Evolutionary conservation across 2,329 filamentous ascomycete species (phyloP).

Genomic region (Talaromyces albobiverticillius): DNA sequence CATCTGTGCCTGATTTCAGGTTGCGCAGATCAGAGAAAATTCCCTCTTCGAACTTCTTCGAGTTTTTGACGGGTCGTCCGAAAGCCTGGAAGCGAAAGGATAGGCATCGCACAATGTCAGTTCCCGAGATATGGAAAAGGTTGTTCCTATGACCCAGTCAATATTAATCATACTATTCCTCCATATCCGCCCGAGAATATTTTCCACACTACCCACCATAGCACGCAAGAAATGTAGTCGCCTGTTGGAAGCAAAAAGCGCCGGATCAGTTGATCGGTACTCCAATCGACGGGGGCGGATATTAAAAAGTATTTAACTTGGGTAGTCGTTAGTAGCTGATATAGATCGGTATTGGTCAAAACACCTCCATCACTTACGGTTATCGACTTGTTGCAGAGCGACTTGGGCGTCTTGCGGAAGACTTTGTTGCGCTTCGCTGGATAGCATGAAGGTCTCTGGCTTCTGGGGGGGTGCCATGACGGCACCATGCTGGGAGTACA

Average conservation of each 20-base stretch:
- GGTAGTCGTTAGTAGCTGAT: constrained; percentile 17
- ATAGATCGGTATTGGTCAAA: not conserved
- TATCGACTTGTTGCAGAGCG: constrained; percentile 96
- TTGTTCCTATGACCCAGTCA: constrained; percentile 67
- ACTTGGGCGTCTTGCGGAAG: constrained; percentile 95
- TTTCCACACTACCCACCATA: constrained; percentile 62
- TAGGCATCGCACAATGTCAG: constrained; percentile 96
- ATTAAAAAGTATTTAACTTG: constrained; percentile 99
- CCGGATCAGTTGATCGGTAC: constrained; percentile 91
- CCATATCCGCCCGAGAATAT: not conserved
- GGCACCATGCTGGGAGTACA: constrained; percentile 77
- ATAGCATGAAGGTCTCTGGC: constrained; percentile 98
- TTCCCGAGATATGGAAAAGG: constrained; percentile 98
- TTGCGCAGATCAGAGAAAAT: constrained; percentile 99
- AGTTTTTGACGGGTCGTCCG: constrained; percentile 96
- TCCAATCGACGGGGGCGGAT: constrained; percentile 97
- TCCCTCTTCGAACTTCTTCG: constrained; percentile 99
- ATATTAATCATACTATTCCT: not conserved
- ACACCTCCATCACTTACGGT: constrained; percentile 61
- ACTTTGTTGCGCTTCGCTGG: constrained; percentile 93
- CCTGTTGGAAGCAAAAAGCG: constrained; percentile 93
- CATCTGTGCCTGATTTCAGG: constrained; percentile 96
- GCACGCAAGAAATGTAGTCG: constrained; percentile 97
- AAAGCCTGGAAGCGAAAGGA: constrained; percentile 99
- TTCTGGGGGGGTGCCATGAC: constrained; percentile 91